These are phyloP conservation scores for Trichosanthes truncata DNA, from an alignment of 306 rosid species.

Conservation along the genomic window DNA sequence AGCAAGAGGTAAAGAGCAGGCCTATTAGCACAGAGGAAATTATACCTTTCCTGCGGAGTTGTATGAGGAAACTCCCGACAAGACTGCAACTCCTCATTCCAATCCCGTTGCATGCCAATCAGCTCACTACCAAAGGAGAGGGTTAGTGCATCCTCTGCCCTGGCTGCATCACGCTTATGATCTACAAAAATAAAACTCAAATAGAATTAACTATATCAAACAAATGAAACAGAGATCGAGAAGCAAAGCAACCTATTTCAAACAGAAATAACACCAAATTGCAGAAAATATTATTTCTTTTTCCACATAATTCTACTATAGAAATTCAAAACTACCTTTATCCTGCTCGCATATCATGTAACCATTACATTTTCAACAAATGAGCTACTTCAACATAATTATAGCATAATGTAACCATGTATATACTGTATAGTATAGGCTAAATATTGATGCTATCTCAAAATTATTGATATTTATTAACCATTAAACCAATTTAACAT, in stretches of 20 bases:
- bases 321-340: background rate
- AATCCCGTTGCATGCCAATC: conserved; percentile 98
- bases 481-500: background rate
- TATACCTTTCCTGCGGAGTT: conserved; percentile 88
- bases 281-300: background rate
- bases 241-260: background rate
- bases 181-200: conserved; percentile 35
- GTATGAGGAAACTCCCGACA: conserved; percentile 94
- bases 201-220: background rate
- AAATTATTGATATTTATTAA: background rate
- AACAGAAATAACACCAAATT: background rate
- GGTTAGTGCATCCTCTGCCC: conserved; percentile 87
- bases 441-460: background rate
- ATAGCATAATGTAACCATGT: background rate
- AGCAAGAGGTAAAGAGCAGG: conserved; percentile 7
- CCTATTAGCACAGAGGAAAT: background rate
- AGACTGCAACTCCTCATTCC: conserved; percentile 99
- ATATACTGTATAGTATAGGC: background rate
- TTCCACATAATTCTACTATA: background rate
- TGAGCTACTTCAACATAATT: background rate
- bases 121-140: conserved; percentile 92
- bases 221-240: background rate
- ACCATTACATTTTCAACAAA: background rate
- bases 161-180: conserved; percentile 83
- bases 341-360: background rate